Evolutionary conservation across 352 stramenopile species (phyloP), one percentile per base, ranked within the genome.

Genomic region (Saprolegnia diclina): DNA sequence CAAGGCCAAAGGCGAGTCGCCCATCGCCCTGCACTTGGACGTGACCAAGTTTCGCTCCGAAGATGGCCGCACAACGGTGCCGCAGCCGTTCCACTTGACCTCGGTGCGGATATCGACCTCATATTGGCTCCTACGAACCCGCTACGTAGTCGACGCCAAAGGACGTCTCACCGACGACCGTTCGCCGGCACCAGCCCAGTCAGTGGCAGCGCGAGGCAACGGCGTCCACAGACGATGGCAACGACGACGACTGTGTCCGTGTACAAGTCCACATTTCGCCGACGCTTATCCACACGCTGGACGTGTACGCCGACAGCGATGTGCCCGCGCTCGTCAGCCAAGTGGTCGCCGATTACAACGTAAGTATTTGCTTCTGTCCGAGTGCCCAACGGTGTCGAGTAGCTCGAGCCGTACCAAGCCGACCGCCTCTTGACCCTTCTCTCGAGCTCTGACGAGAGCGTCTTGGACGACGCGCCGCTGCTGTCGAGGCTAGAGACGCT

Each of bases 181-280:
- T 35, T 35, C 29, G 29, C 29, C 29, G 29, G 29, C 29, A 5
- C 29, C 29, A 5, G 2, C 29, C 2, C 5, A 35, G 29, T 5
- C 29, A 35, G 29, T 35, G 29, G 29, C 29, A 35, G 29, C 29
- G 29, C 29, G 29, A 35, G 29, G 29, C 29, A 35, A 5, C 29
- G 29, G 29, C 29, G 29, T 2, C 29, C 5, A 5, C 5, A 2
- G 29, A 35, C 2, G 29, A 35, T 35, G 29, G n/a, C n/a, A n/a
- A 35, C 29, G 29, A 35, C 40, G 22, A 42, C 40, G 56, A 64
- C 40, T 3, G 4, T 48, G 19, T 64, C 26, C 24, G 46, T 54
- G 45, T 65, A 4, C 19, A 65, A 22, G 45, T 65, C 21, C 57
- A 65, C 57, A 65, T 65, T 55, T 24, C 57, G 6, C 57, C 57